Conservation (phyloP, 2,329 filamentous ascomycete species). For the Colletotrichum zoysiae region DNA sequence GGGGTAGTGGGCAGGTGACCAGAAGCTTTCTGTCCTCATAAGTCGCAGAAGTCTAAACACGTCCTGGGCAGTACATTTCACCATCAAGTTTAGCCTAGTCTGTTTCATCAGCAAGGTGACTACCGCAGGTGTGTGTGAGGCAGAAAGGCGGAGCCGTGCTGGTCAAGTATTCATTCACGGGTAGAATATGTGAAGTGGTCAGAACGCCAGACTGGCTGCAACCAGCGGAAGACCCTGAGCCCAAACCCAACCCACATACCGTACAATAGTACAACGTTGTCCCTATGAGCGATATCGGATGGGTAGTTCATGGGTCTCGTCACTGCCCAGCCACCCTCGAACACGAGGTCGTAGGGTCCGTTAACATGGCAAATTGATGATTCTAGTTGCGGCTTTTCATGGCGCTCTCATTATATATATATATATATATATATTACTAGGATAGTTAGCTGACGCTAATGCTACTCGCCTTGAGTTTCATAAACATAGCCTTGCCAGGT, state of each 20-base stretch:
- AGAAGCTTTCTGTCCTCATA: neutral
- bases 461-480: too few species aligned
- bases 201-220: neutral
- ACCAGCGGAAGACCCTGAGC: neutral
- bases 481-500: neutral
- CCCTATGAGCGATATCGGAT: neutral
- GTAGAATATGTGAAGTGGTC: neutral
- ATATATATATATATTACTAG: too few species aligned
- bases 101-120: neutral
- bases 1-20: rapidly evolving
- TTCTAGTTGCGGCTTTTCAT: too few species aligned
- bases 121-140: neutral
- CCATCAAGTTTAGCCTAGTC: neutral
- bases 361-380: neutral
- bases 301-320: neutral
- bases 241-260: neutral
- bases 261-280: neutral
- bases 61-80: neutral
- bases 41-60: neutral
- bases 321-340: neutral
- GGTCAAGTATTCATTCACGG: neutral
- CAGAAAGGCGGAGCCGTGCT: neutral
- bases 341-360: neutral
- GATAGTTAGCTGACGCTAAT: too few species aligned
- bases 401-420: too few species aligned